Percentiles rank a stretch among this genome's conserved stretches.
Evolutionary conservation across 176 grass and related monocot species (phyloP).

Genomic region (Tuctoria greenei): DNA sequence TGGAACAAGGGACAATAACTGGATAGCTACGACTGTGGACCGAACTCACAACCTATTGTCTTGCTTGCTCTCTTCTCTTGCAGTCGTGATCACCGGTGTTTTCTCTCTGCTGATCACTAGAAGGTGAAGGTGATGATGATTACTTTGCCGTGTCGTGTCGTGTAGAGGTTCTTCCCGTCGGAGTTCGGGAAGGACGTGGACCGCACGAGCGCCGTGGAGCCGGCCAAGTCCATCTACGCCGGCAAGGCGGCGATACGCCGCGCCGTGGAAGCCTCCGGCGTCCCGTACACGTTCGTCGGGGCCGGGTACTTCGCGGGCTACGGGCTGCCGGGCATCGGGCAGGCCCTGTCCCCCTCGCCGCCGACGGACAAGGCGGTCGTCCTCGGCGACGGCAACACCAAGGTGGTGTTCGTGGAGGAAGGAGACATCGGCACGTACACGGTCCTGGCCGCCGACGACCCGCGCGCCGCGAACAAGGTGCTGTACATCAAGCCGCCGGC

Average conservation of each 20-base stretch:
- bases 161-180: conserved; percentile 59
- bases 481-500: conserved; percentile 40
- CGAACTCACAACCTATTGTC: too few species aligned
- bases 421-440: conserved; percentile 53
- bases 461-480: conserved; percentile 44
- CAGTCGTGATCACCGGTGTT: too few species aligned
- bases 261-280: conserved; percentile 48
- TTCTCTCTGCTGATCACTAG: too few species aligned
- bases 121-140: neutral
- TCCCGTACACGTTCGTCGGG: conserved; percentile 45
- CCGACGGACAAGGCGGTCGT: conserved; percentile 48
- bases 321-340: conserved; percentile 40
- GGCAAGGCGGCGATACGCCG: conserved; percentile 49
- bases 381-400: conserved; percentile 48
- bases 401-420: conserved; percentile 49
- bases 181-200: conserved; percentile 64
- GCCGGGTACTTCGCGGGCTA: conserved; percentile 46
- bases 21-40: too few species aligned
- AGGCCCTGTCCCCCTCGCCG: neutral
- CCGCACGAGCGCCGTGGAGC: conserved; percentile 41
- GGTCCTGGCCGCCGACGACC: conserved; percentile 53
- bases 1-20: too few species aligned
- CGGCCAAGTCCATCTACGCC: conserved; percentile 35
- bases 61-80: too few species aligned
- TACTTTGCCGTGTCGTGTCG: too few species aligned